Evolutionary conservation across 148 eudicot genomes (phyloP), one percentile per base, ranked within the genome.

Genomic region (Polygonum aviculare): DNA sequence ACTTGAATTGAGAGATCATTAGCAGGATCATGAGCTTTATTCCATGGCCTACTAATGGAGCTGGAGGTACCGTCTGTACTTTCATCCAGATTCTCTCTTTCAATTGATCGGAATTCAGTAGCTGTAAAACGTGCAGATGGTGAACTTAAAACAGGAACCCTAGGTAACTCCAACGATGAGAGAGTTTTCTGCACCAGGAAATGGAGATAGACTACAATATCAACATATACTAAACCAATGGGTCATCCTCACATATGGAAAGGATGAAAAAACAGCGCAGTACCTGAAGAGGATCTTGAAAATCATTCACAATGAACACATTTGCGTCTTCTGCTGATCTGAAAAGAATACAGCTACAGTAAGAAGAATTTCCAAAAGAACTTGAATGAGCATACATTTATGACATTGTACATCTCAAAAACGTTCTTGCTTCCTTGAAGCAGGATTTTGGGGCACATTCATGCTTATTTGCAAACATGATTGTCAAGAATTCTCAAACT

Each of bases 271-370:
- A 15, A 67, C 3, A 36, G 31, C 0, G 31, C 19, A 47, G 19
- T 78, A 91, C 97, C 98, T 93, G 96, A 41, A 94, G 90, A 77
- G 92, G 98, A 87, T 91, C 93, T 88, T 90, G 92, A 75, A 86
- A 84, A 85, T 92, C 92, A 81, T 94, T 94, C 78, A 94, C 95
- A 85, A 94, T 76, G 79, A 90, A 92, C 55, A 90, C 90, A 80
- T 92, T 94, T 77, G 95, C 91, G 85, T 94, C 97, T 73, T 92
- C 98, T 70, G 92, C 88, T 51, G 95, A 91, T 88, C 97, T 94
- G 93, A 73, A 80, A 72, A 72, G 18, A n/a, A 21, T 19, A 21
- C 26, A 16, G 12, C 26, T 71, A 38, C 0, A 44, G 52, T 41
- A 72, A 72, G 52, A 72, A 72, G 52, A 72, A 72, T 12, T 41